Base-by-base conservation (phyloP, 306 rosid species). In the Glycine soja region DNA sequence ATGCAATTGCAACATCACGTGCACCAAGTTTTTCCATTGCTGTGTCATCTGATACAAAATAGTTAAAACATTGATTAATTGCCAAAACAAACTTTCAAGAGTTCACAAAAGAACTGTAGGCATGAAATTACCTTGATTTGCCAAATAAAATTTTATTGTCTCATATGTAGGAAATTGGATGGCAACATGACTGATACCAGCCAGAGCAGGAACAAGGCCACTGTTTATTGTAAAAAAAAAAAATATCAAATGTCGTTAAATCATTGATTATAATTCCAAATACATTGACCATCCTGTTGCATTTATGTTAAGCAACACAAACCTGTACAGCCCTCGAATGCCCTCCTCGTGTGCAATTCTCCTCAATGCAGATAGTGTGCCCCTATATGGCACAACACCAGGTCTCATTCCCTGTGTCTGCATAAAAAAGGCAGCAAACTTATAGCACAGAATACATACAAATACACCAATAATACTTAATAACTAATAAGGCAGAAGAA, bases 261-360 rank as follows among this genome's bases (percentile, higher is more conserved):
- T 73, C 24, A 42, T 30, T 40, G 46, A 52, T 59, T 68, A 50
- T 16, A 58, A 38, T 63, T 74, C 18, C 58, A 70, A 58, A 74
- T 32, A 70, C 54, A 72, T 15, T 61, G 72, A 77, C 53, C 32
- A 83, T 5, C 45, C 3, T 3, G 42, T 61, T 19, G 14, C 67
- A 80, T 53, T 72, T 52, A 34, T 63, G 57, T 52, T 72, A 72
- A 30, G 47, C 30, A 77, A 68, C 32, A 88, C 87, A 72, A 77
- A 93, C 97, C 97, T 93, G 89, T 93, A 93, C 81, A 93, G 83
- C 15, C 94, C 97, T 76, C 97, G 91, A 65, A 93, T 91, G 84
- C 97, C 97, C 87, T 93, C 97, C 87, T 90, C 97, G n/a, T 71
- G 91, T 58, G 97, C 91, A 86, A 93, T 93, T 91, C 97, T 93